These are phyloP conservation scores for Ogataea allantospora DNA, from an alignment of 805 yeast genomes.

Conservation along the genomic window DNA sequence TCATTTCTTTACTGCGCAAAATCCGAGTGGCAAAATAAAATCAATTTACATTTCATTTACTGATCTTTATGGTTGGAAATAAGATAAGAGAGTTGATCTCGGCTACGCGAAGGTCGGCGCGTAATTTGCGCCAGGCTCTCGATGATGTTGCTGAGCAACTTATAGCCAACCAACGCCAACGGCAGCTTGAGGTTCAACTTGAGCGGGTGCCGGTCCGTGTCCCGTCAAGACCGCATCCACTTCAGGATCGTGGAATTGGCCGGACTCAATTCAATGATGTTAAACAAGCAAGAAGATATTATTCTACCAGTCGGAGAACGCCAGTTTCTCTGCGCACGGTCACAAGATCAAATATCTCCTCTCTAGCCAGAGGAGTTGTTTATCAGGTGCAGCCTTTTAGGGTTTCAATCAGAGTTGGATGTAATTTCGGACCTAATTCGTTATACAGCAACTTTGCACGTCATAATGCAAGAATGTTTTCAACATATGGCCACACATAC, in stretches of 20 bases:
- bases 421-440: conserved; percentile 30
- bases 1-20: conserved; percentile 3
- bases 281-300: conserved; percentile 20
- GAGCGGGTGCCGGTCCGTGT: conserved; percentile 42
- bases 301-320: conserved; percentile 15
- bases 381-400: conserved; percentile 32
- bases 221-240: conserved; percentile 24
- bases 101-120: conserved; percentile 44
- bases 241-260: conserved; percentile 15
- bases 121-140: conserved; percentile 45
- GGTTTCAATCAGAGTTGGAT: conserved; percentile 21
- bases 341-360: conserved; percentile 15
- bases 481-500: conserved; percentile 36
- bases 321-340: conserved; percentile 5
- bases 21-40: conserved; percentile 13
- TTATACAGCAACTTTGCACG: conserved; percentile 37
- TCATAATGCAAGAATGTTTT: conserved; percentile 39
- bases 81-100: conserved; percentile 44
- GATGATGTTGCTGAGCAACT: conserved; percentile 45
- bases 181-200: conserved; percentile 32
- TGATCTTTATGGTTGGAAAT: conserved; percentile 32
- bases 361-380: conserved; percentile 21
- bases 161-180: conserved; percentile 27
- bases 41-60: too few species aligned
- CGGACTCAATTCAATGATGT: conserved; percentile 22